Base-by-base conservation (phyloP, 2,329 filamentous ascomycete species). In the Aspergillus awamori region DNA sequence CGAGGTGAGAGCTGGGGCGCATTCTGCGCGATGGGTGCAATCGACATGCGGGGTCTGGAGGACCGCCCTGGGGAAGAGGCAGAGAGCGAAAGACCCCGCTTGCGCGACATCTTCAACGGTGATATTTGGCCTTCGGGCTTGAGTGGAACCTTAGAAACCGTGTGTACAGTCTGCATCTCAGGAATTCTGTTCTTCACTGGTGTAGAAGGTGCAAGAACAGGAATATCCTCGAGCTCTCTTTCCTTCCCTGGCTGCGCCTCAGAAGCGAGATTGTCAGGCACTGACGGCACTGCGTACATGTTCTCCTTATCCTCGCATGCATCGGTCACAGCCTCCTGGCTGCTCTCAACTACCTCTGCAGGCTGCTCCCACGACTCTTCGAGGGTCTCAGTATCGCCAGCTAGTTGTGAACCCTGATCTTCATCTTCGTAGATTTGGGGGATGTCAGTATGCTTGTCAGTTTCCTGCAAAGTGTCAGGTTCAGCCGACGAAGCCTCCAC, bases 71-170 rank as follows among this genome's bases (percentile, higher is more conserved):
- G 72, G 66, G 62, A 81, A 74, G 59, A 79, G 77, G 36, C 84
- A 76, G 57, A 84, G 78, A 69, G 83, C 77, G 70, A 90, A 76
- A 69, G 86, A 59, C 80, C 74, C 67, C 82, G 69, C 72, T 84
- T 77, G 61, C 80, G 74, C 59, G 79, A 70, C 58, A 80, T 63
- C 63, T 79, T 79, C 66, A 81, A 61, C 52, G 82, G 80, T 8
- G 81, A 82, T 2, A 80, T 73, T 5, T 81, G 76, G 13, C 80
- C 89, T 24, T 87, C 87, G 3, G 87, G 81, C 74, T 91, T 92
- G 43, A 93, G 77, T 1, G 90, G 90, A 4, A 93, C 86, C 76
- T 93, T 93, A 26, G 89, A 90, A 0, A 91, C 87, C 0, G 91
- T 93, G 73, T 90, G 86, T 64, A 89, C 85, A n/a, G 83, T 79